A percentile compares a stretch with the other conserved stretches of the same genome.
Conservation (phyloP, 1,139 yeast species). For the Candida pseudoviswanathii region DNA sequence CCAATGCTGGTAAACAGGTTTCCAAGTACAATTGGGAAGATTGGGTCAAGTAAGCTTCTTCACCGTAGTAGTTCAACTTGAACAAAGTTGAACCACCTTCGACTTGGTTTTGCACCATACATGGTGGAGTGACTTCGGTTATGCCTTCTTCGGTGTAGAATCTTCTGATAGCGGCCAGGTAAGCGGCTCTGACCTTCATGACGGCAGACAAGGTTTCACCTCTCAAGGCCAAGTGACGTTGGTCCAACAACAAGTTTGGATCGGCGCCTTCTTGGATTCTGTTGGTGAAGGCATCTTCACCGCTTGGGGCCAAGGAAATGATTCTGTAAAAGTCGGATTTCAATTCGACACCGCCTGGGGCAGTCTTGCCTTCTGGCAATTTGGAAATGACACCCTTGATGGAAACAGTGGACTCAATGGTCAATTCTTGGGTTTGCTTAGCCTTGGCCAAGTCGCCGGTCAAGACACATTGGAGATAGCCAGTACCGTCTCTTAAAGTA, state of each 20-base stretch:
- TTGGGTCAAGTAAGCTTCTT: conserved; percentile 95
- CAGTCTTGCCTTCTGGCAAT: conserved; percentile 94
- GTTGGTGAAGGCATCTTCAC: conserved; percentile 94
- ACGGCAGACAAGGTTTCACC: conserved; percentile 96
- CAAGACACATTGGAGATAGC: conserved; percentile 83
- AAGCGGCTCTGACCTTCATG: conserved; percentile 89
- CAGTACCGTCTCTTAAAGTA: conserved; percentile 94
- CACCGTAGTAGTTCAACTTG: conserved; percentile 92
- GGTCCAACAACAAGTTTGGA: conserved; percentile 88
- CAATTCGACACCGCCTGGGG: conserved; percentile 97
- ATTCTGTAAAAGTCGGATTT: conserved; percentile 86
- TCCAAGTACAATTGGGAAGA: conserved; percentile 96
- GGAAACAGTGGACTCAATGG: conserved; percentile 82
- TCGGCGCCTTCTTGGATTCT: conserved; percentile 92
- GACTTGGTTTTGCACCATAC: conserved; percentile 99
- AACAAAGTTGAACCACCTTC: conserved; percentile 99
- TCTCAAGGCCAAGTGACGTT: conserved; percentile 91
- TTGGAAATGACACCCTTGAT: conserved; percentile 79
- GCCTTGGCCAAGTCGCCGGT: conserved; percentile 93
- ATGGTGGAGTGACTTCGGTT: conserved; percentile 96
- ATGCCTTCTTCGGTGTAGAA: conserved; percentile 75
- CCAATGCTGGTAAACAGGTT: conserved; percentile 93
- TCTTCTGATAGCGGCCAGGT: conserved; percentile 73
- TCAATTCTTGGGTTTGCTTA: conserved; percentile 77
- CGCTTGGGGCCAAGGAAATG: conserved; percentile 92